Evolutionary conservation across 495 filamentous ascomycete species (phyloP), one percentile per base, ranked within the genome.

Genomic region (Xylaria curta): DNA sequence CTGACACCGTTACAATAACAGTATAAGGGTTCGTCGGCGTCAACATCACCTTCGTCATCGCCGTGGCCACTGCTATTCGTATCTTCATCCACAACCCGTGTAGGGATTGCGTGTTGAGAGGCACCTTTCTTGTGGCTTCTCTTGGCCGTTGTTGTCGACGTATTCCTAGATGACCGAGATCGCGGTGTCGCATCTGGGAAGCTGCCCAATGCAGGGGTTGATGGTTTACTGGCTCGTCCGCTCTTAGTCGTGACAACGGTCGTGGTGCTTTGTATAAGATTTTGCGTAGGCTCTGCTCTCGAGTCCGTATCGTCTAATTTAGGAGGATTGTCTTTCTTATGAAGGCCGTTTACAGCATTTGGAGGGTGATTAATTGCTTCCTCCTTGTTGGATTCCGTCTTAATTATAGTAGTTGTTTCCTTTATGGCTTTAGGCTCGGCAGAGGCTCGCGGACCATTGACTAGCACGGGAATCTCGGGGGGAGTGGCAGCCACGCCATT

Each of bases 1-100:
- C 92, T 96, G 42, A 97, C 90, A 71, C 91, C 88, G 73, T 98
- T 93, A 80, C 96, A 99, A 81, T 94, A 93, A 81, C 96, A 99
- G 81, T 98, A 99, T 58, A 89, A 85, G 15, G 92, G 93, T 79
- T 98, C 96, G 68, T 94, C 90, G 17, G 88, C 91, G 65, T 94
- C 94, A 17, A 88, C 89, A 38, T 93, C 93, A 6, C 87, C 90
- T 40, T 86, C 85, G 3, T 84, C 82, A 44, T 79, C 82, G 21
- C 75, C 79, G 26, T 80, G 75, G 10, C 73, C 78, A 44, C 80
- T 81, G 61, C 76, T 81, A 49, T 76, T 79, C 28, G 76, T 68
- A 49, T 81, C 81, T 73, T 82, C 83, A 8, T 79, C 75, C 15
- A 83, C 78, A 3, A 80, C 73, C 36, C 80, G 76, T 0, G 78